phyloP scores from a whole-genome alignment of 2,329 filamentous ascomycete species.

The Hirsutella minnesotensis region DNA sequence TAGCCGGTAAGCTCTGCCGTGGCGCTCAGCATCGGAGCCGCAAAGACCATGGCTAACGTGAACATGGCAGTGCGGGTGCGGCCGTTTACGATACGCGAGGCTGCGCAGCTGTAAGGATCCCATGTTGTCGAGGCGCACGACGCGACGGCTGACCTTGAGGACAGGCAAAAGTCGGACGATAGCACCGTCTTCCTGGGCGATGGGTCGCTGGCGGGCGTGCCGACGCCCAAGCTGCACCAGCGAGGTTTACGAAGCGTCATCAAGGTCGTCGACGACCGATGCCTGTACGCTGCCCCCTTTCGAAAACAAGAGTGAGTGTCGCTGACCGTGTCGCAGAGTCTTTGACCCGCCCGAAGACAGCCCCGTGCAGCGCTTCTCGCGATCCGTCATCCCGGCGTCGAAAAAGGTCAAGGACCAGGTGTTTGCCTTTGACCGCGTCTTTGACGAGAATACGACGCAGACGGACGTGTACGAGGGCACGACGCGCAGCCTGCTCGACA shows the following conservation, averaged over 20 bases:
- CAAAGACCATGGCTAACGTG: constrained; percentile 18
- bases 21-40: not conserved
- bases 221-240: constrained; percentile 71
- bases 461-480: constrained; percentile 92
- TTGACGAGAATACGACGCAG: constrained; percentile 89
- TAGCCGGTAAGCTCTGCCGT: constrained; percentile 39
- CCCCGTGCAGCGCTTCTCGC: constrained; percentile 76
- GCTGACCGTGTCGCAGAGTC: constrained; percentile 46
- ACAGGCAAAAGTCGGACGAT: constrained; percentile 60
- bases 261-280: constrained; percentile 92
- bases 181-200: constrained; percentile 90
- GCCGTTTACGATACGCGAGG: constrained; percentile 78
- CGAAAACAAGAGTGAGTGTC: not conserved
- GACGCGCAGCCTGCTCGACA: constrained; percentile 80
- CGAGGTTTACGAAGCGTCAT: constrained; percentile 85
- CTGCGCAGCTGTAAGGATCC: constrained; percentile 63
- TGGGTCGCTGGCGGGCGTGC: constrained; percentile 79
- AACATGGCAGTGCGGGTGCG: constrained; percentile 48
- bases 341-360: constrained; percentile 97
- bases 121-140: not conserved
- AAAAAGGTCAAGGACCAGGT: constrained; percentile 96
- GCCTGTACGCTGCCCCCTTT: constrained; percentile 53
- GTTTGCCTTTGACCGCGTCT: constrained; percentile 92
- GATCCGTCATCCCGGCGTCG: constrained; percentile 67
- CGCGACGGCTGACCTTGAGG: constrained; percentile 3